Conservation (phyloP, 495 filamentous ascomycete species). For the Astrocystis sublimbata region DNA sequence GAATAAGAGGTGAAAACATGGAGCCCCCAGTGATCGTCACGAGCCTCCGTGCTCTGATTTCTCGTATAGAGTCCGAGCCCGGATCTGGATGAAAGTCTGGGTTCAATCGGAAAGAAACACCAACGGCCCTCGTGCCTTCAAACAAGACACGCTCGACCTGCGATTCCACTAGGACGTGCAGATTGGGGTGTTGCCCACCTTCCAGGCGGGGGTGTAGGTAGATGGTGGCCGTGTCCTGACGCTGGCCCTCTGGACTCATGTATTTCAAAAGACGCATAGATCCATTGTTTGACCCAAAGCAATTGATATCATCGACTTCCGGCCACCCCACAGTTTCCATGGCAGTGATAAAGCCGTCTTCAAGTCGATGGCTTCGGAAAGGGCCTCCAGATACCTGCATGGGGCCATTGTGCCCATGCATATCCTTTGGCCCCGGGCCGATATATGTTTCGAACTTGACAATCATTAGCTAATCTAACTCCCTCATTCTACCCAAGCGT, state of each 20-base stretch:
- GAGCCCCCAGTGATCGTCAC: conserved; percentile 52
- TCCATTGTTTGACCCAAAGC: conserved; percentile 34
- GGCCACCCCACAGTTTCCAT: conserved; percentile 40
- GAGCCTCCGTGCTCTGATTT: conserved; percentile 45
- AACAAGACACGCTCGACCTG: conserved; percentile 49
- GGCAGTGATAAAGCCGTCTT: conserved; percentile 45
- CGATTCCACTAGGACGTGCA: conserved; percentile 49
- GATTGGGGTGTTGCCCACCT: conserved; percentile 41
- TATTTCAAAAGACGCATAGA: conserved; percentile 23
- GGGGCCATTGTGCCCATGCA: conserved; percentile 52
- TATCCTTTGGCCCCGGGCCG: conserved; percentile 1
- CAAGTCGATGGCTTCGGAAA: conserved; percentile 22
- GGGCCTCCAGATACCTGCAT: conserved; percentile 47
- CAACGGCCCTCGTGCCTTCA: conserved; percentile 42
- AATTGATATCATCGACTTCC: conserved; percentile 41
- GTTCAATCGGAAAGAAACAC: conserved; percentile 40
- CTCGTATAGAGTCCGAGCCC: neutral
- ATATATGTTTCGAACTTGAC: conserved; percentile 53
- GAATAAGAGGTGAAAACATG: conserved; percentile 46
- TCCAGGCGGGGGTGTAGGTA: conserved; percentile 43
- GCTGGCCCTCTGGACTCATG: conserved; percentile 34
- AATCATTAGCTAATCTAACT: neutral
- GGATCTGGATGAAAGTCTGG: conserved; percentile 15
- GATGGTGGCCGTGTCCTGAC: conserved; percentile 43
- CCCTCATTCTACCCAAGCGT: neutral